Evolutionary conservation across 768 basidiomycete species (phyloP).

Genomic region (Tulasnella sp.): DNA sequence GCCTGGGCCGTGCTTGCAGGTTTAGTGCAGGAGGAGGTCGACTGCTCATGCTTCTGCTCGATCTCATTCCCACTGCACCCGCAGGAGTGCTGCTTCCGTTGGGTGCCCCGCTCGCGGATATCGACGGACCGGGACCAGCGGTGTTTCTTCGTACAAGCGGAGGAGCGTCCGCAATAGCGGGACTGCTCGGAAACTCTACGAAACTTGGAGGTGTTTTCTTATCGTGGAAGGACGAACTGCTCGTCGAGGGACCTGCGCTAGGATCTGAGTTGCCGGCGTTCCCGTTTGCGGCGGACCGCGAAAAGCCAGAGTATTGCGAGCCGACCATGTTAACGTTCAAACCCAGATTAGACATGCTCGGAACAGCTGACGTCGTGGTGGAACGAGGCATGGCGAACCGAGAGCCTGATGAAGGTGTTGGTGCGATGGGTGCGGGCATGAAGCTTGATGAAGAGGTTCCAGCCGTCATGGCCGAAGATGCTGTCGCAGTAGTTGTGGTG

Average conservation of each 20-base stretch:
- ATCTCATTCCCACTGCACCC: neutral
- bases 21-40: neutral
- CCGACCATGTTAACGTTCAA: conserved; percentile 8
- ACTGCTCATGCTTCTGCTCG: conserved; percentile 3
- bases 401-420: conserved; percentile 8
- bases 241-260: neutral
- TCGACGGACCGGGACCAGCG: neutral
- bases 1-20: neutral
- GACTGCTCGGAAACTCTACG: neutral
- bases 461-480: neutral
- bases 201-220: neutral
- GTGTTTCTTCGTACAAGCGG: neutral
- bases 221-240: neutral
- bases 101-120: neutral
- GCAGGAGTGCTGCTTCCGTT: neutral
- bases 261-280: neutral
- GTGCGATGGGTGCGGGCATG: neutral
- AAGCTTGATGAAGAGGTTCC: conserved; percentile 1
- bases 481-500: conserved; percentile 12
- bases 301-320: neutral
- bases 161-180: neutral
- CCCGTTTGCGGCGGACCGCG: neutral
- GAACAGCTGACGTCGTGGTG: neutral
- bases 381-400: conserved; percentile 5
- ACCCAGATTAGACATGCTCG: conserved; percentile 2